These are phyloP conservation scores for Flaveria ramosissima DNA, from an alignment of 129 eudicot genomes.

Conservation along the genomic window DNA sequence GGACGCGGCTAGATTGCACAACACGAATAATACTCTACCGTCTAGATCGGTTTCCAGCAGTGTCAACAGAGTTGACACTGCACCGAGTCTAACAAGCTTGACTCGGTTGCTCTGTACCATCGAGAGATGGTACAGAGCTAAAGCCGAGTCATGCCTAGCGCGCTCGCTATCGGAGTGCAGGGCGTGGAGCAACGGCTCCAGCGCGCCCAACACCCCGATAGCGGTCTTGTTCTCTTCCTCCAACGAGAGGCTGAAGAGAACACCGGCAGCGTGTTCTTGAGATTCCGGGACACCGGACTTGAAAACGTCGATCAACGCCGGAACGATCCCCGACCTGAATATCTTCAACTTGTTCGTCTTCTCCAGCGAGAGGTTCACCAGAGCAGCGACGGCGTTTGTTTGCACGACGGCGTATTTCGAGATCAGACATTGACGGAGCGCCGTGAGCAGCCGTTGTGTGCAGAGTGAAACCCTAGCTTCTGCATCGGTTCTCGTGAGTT, in stretches of 20 bases:
- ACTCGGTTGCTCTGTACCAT: conserved; percentile 69
- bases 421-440: conserved; percentile 45
- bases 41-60: conserved; percentile 52
- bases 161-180: conserved; percentile 69
- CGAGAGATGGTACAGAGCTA: conserved; percentile 78
- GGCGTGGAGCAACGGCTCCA: conserved; percentile 75
- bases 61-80: conserved; percentile 51
- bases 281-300: conserved; percentile 62
- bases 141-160: conserved; percentile 78
- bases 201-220: conserved; percentile 84
- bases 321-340: conserved; percentile 71
- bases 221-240: conserved; percentile 83
- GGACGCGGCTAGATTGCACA: conserved; percentile 78
- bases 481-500: conserved; percentile 59
- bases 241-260: conserved; percentile 66
- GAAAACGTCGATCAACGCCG: conserved; percentile 65
- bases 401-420: conserved; percentile 65
- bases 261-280: conserved; percentile 92
- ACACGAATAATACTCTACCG: conserved; percentile 64
- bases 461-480: conserved; percentile 61
- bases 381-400: conserved; percentile 70
- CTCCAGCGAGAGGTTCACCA: conserved; percentile 78
- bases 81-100: conserved; percentile 68
- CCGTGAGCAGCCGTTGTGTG: conserved; percentile 50
- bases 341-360: conserved; percentile 72